Evolutionary conservation across 2,329 filamentous ascomycete species (phyloP).

Genomic region (Coleophoma cylindrospora): DNA sequence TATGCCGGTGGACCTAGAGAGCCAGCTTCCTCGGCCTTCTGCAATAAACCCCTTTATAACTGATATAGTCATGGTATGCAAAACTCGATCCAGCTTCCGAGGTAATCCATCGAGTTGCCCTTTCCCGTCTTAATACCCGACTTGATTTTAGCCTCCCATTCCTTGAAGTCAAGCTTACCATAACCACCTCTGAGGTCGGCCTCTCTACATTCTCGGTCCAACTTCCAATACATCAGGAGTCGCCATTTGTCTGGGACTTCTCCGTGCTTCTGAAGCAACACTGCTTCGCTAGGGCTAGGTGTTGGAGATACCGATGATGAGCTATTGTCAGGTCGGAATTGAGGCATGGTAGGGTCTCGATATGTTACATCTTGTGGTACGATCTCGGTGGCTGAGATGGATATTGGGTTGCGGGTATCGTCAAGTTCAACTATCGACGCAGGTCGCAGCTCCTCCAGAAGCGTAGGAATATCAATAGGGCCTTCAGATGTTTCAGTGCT

Average conservation of each 20-base stretch:
- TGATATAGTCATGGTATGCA: constrained; percentile 46
- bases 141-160: constrained; percentile 75
- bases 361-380: constrained; percentile 1
- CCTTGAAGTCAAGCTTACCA: constrained; percentile 70
- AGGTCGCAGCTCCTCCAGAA: constrained; percentile 23
- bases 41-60: too few relatives aligned
- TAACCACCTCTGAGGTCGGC: constrained; percentile 70
- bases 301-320: constrained; percentile 20
- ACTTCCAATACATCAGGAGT: constrained; percentile 12
- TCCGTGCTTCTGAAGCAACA: not conserved
- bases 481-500: too few relatives aligned
- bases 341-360: constrained; percentile 60
- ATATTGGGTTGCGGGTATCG: constrained; percentile 1
- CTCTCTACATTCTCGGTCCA: constrained; percentile 37
- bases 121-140: constrained; percentile 42
- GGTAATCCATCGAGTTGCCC: constrained; percentile 66
- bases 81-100: constrained; percentile 88
- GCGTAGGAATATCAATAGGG: too few relatives aligned
- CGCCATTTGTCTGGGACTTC: constrained; percentile 1
- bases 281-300: constrained; percentile 7
- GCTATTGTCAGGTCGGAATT: constrained; percentile 55
- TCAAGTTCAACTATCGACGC: constrained; percentile 12
- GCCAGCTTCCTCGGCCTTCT: too few relatives aligned
- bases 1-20: too few relatives aligned
- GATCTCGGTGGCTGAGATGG: not conserved